Conservation (phyloP, 352 stramenopile genomes). For the Blastocystis hominis region DNA sequence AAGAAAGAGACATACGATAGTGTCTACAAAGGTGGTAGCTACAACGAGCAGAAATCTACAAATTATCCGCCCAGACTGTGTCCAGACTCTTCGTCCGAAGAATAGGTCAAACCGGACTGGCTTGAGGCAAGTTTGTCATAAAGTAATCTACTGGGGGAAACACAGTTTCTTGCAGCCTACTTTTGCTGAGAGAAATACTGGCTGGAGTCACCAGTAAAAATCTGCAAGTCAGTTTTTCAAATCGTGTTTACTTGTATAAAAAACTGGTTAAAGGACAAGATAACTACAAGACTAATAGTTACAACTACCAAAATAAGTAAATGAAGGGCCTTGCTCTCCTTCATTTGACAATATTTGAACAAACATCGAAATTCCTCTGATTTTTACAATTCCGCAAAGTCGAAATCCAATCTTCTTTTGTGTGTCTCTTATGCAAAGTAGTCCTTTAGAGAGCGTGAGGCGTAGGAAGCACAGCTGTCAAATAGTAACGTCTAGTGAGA, state of each 20-base stretch:
- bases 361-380: not conserved
- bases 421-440: not conserved
- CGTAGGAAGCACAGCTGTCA: not conserved
- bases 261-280: not conserved
- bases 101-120: too few species aligned
- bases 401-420: not conserved
- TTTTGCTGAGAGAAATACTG: too few species aligned
- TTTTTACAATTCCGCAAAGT: not conserved
- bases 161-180: too few species aligned
- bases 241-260: not conserved
- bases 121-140: too few species aligned
- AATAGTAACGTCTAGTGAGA: not conserved
- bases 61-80: not conserved
- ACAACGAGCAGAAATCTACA: not conserved
- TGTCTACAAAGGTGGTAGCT: not conserved
- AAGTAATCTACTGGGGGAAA: too few species aligned
- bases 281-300: not conserved
- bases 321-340: not conserved
- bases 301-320: not conserved
- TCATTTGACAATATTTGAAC: not conserved
- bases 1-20: not conserved
- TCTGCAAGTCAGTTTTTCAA: too few species aligned
- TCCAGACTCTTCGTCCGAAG: too few species aligned
- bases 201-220: too few species aligned
- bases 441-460: not conserved